A percentile compares a stretch with the other conserved stretches of the same genome.
Conservation (phyloP, 176 grass and related monocot species). For the Eleusine indica region DNA sequence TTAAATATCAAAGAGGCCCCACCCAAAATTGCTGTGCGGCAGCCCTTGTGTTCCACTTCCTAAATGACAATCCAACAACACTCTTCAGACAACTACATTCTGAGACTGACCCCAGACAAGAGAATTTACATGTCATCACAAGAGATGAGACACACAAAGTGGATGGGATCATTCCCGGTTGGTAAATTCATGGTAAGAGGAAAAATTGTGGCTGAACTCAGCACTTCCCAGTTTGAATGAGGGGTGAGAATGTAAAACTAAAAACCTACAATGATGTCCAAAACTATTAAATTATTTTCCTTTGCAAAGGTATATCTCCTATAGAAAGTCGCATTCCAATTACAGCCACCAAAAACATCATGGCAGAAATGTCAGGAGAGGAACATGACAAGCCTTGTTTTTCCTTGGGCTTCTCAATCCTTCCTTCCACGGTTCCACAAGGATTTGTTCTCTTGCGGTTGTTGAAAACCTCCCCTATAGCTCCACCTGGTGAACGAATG, state of each 20-base stretch:
- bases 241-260: conserved; percentile 19
- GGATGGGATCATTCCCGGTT: conserved; percentile 28
- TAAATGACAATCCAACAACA: conserved; percentile 4
- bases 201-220: conserved; percentile 10
- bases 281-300: conserved; percentile 38
- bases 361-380: conserved; percentile 23
- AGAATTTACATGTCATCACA: conserved; percentile 39
- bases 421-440: conserved; percentile 30
- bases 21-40: not conserved
- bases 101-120: not conserved
- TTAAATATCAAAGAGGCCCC: not conserved
- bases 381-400: conserved; percentile 36
- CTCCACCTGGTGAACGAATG: not conserved
- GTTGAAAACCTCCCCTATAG: conserved; percentile 17
- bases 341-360: conserved; percentile 29
- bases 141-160: conserved; percentile 3
- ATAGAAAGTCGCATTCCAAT: conserved; percentile 31
- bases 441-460: conserved; percentile 2
- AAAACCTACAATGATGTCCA: not conserved
- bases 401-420: conserved; percentile 26
- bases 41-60: conserved; percentile 18
- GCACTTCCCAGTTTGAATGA: conserved; percentile 11
- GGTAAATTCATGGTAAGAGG: conserved; percentile 19
- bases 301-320: conserved; percentile 47
- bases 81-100: not conserved